Conservation (phyloP, 192 early-diverging fungal species). For the Gonapodya prolifera region DNA sequence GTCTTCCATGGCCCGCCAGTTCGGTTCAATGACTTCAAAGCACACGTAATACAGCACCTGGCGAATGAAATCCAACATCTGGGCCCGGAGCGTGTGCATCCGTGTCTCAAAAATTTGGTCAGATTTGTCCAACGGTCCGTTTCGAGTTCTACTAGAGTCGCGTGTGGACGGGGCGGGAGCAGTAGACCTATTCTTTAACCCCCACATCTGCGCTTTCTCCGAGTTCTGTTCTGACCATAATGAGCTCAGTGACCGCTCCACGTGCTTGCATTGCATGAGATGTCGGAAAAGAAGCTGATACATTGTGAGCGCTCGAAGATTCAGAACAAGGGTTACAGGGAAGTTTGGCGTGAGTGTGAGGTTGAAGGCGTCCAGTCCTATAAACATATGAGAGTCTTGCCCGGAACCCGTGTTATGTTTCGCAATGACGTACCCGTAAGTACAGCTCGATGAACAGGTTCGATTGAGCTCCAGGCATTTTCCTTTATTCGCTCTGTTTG, state of each 20-base stretch:
- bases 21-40: conserved; percentile 86
- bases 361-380: conserved; percentile 69
- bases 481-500: conserved; percentile 2
- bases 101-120: background rate
- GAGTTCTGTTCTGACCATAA: conserved; percentile 60
- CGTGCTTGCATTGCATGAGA: conserved; percentile 74
- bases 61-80: background rate
- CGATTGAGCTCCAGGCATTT: conserved; percentile 5
- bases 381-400: conserved; percentile 7
- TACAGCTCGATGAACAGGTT: background rate
- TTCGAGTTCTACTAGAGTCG: background rate
- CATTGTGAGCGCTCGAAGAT: conserved; percentile 66
- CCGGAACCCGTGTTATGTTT: background rate
- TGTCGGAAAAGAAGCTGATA: conserved; percentile 87
- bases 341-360: conserved; percentile 75
- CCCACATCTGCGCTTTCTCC: background rate
- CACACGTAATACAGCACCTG: conserved; percentile 62
- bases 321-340: conserved; percentile 80
- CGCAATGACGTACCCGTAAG: background rate
- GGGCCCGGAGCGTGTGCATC: background rate
- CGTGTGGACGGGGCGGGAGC: background rate
- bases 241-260: conserved; percentile 64
- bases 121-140: background rate
- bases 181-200: background rate
- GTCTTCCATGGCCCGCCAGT: conserved; percentile 59